Evolutionary conservation across 768 basidiomycete genomes (phyloP).

Genomic region (Cystoderma amianthinum): DNA sequence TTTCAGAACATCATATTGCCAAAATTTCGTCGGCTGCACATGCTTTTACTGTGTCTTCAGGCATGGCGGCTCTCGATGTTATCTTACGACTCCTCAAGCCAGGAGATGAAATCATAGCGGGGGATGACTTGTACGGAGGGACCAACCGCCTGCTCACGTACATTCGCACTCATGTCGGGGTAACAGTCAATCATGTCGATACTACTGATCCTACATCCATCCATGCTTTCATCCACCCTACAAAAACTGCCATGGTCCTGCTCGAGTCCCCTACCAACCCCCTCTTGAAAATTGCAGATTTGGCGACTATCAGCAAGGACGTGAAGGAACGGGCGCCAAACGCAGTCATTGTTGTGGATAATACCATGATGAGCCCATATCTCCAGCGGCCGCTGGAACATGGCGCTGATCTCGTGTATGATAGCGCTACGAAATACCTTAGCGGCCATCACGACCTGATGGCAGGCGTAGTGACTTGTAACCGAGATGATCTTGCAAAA

Average conservation of each 20-base stretch:
- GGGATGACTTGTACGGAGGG: slow-evolving; percentile 96
- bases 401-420: slow-evolving; percentile 96
- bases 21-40: slow-evolving; percentile 91
- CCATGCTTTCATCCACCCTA: slow-evolving; percentile 54
- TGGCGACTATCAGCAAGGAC: slow-evolving; percentile 74
- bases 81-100: slow-evolving; percentile 93
- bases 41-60: slow-evolving; percentile 91
- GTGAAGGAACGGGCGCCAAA: slow-evolving; percentile 79
- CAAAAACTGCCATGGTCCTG: slow-evolving; percentile 89
- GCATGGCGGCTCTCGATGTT: slow-evolving; percentile 96
- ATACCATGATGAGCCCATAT: slow-evolving; percentile 99
- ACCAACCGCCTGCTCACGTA: slow-evolving; percentile 93
- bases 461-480: slow-evolving; percentile 93
- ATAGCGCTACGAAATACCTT: slow-evolving; percentile 96
- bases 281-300: slow-evolving; percentile 88
- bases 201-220: slow-evolving; percentile 72
- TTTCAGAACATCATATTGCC: slow-evolving; percentile 94
- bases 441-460: slow-evolving; percentile 99
- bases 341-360: slow-evolving; percentile 87
- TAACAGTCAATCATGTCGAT: slow-evolving; percentile 89
- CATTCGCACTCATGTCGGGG: slow-evolving; percentile 80
- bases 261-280: slow-evolving; percentile 98
- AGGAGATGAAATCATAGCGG: slow-evolving; percentile 92
- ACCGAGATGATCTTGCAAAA: slow-evolving; percentile 86
- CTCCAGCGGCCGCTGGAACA: slow-evolving; percentile 92